phyloP scores from a whole-genome alignment of 768 basidiomycete species.

The Leccinum longicurvipes region DNA sequence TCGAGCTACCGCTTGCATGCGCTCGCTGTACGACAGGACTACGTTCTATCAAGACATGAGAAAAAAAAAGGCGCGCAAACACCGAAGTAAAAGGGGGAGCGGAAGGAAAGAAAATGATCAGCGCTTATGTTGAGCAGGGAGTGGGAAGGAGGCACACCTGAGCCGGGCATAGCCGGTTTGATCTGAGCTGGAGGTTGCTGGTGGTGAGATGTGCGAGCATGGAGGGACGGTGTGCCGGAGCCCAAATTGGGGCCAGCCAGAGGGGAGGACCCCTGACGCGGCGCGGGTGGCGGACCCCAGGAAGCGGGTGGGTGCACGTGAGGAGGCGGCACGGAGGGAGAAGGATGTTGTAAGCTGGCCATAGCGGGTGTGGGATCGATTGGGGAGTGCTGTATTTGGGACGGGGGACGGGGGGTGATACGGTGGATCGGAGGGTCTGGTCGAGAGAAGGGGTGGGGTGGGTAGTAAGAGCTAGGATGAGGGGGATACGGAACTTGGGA shows the following conservation, averaged over 20 bases:
- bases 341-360: constrained; percentile 33
- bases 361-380: constrained; percentile 31
- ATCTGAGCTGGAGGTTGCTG: constrained; percentile 27
- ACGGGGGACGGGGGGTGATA: constrained; percentile 32
- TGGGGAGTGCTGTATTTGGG: constrained; percentile 26
- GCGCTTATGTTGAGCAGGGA: neutral
- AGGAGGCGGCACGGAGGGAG: constrained; percentile 27
- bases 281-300: constrained; percentile 29
- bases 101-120: constrained; percentile 7
- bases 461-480: constrained; percentile 22
- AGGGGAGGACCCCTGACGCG: constrained; percentile 33
- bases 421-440: constrained; percentile 25
- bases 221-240: constrained; percentile 17
- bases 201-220: constrained; percentile 27
- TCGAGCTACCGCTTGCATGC: constrained; percentile 24
- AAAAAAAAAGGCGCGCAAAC: constrained; percentile 12
- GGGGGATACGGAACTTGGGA: constrained; percentile 21
- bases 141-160: constrained; percentile 19
- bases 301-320: constrained; percentile 30
- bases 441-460: constrained; percentile 15
- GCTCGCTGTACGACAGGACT: constrained; percentile 29
- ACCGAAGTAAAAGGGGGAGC: neutral
- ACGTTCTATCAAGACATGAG: constrained; percentile 18
- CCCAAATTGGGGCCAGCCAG: constrained; percentile 27
- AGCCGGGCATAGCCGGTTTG: constrained; percentile 33